Percentiles rank a stretch among this genome's conserved stretches.
Conservation (phyloP, 306 rosid genomes). For the Echinosophora koreensis region DNA sequence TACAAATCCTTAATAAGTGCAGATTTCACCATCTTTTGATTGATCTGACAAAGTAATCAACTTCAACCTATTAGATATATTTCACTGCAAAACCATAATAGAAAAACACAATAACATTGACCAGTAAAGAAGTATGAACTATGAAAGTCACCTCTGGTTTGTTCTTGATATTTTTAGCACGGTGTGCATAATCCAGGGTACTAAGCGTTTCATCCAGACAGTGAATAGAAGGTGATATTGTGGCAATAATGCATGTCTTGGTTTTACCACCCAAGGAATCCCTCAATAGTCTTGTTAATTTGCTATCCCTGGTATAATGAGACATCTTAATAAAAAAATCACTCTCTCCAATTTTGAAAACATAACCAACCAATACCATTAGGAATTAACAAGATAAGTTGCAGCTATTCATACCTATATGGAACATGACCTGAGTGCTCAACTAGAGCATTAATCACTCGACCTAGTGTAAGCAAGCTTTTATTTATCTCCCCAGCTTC, state of each 20-base stretch:
- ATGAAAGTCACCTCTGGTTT: slow-evolving; percentile 89
- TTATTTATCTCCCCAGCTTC: slow-evolving; percentile 99
- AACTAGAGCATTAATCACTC: slow-evolving; percentile 93
- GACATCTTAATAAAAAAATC: slow-evolving; percentile 36
- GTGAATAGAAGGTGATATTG: slow-evolving; percentile 96
- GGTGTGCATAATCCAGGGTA: slow-evolving; percentile 97
- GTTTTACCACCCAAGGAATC: slow-evolving; percentile 99
- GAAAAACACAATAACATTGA: slow-evolving; percentile 33
- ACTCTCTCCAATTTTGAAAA: slow-evolving; percentile 19
- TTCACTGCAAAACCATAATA: not conserved
- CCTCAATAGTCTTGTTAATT: slow-evolving; percentile 90
- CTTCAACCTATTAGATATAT: slow-evolving; percentile 44
- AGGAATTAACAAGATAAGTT: slow-evolving; percentile 20
- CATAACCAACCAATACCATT: not conserved
- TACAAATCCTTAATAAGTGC: slow-evolving; percentile 96
- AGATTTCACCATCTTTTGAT: slow-evolving; percentile 99
- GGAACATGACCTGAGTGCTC: slow-evolving; percentile 99
- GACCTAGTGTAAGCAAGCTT: slow-evolving; percentile 98
- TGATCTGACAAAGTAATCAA: slow-evolving; percentile 67
- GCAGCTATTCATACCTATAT: slow-evolving; percentile 69
- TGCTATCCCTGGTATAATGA: slow-evolving; percentile 84
- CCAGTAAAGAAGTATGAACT: slow-evolving; percentile 31
- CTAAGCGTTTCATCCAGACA: slow-evolving; percentile 99
- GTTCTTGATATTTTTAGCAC: slow-evolving; percentile 99
- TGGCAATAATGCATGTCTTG: slow-evolving; percentile 97